These are phyloP conservation scores for Trichomonascaceae sp. DNA, from an alignment of 1,139 yeast genomes.

Conservation along the genomic window DNA sequence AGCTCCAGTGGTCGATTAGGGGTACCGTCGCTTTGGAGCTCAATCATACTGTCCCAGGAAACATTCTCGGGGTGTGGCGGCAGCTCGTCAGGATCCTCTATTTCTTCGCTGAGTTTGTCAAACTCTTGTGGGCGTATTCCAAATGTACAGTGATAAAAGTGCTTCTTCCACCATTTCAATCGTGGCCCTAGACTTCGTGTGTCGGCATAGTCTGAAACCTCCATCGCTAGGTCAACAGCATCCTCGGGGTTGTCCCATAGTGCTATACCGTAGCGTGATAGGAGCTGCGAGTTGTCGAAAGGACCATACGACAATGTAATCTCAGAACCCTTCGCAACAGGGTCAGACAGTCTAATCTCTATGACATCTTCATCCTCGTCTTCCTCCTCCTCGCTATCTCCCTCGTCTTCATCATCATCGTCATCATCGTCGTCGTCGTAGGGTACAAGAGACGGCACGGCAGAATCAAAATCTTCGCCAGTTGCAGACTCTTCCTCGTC, in stretches of 20 bases:
- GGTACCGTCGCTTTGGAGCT: constrained; percentile 26
- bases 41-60: constrained; percentile 13
- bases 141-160: constrained; percentile 32
- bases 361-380: constrained; percentile 28
- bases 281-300: constrained; percentile 46
- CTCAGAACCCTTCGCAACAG: constrained; percentile 39
- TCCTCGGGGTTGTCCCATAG: constrained; percentile 44
- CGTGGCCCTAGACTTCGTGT: constrained; percentile 30
- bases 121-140: constrained; percentile 28
- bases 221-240: constrained; percentile 42
- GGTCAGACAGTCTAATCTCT: constrained; percentile 29
- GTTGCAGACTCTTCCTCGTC: constrained; percentile 17
- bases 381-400: constrained; percentile 18
- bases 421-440: constrained; percentile 16
- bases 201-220: constrained; percentile 34
- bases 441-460: constrained; percentile 3
- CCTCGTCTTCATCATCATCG: constrained; percentile 18
- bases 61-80: constrained; percentile 12
- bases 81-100: constrained; percentile 3
- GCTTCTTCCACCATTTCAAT: constrained; percentile 50
- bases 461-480: constrained; percentile 11
- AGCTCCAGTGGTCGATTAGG: constrained; percentile 32
- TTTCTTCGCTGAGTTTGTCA: constrained; percentile 12
- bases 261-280: constrained; percentile 69
- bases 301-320: constrained; percentile 72